These are phyloP conservation scores for Globisporangium viniferum DNA, from an alignment of 352 stramenopile species.

Conservation along the genomic window DNA sequence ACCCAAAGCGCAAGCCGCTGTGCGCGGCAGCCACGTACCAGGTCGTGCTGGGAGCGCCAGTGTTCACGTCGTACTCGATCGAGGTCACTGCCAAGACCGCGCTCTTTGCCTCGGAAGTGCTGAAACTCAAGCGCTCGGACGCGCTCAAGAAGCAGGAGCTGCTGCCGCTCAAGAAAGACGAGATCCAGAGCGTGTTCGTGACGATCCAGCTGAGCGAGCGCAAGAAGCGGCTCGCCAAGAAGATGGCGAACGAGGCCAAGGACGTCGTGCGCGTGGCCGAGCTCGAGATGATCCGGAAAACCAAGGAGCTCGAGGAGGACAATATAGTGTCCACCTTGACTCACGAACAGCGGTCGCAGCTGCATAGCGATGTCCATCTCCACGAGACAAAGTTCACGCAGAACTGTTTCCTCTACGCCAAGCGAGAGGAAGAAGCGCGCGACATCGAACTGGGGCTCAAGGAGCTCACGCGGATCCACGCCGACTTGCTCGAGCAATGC, in stretches of 20 bases:
- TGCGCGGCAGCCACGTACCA: constrained; percentile 55
- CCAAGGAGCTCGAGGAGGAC: constrained; percentile 49
- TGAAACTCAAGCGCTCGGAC: constrained; percentile 48
- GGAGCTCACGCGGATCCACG: constrained; percentile 67
- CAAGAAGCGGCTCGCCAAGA: constrained; percentile 52
- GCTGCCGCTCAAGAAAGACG: constrained; percentile 48
- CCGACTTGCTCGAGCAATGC: constrained; percentile 57
- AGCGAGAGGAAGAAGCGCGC: constrained; percentile 66
- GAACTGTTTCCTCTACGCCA: constrained; percentile 63
- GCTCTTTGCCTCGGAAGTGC: constrained; percentile 40
- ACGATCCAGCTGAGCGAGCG: constrained; percentile 68
- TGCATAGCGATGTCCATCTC: constrained; percentile 36
- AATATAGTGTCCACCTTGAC: constrained; percentile 31
- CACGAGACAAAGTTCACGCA: constrained; percentile 52
- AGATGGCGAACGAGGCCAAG: constrained; percentile 48
- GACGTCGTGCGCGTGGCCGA: constrained; percentile 42
- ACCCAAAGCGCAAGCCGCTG: constrained; percentile 50
- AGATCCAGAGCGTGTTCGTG: constrained; percentile 64
- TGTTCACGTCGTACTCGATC: constrained; percentile 69
- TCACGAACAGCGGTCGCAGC: constrained; percentile 35
- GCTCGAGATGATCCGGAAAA: constrained; percentile 44
- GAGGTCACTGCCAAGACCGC: constrained; percentile 47
- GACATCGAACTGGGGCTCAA: constrained; percentile 63
- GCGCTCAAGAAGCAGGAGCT: constrained; percentile 69
- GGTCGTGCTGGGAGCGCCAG: constrained; percentile 66